A percentile compares a stretch with the other conserved stretches of the same genome.
These are phyloP conservation scores for Arthrobotrys pseudoclavata DNA, from an alignment of 2,329 filamentous ascomycete genomes.

Conservation along the genomic window DNA sequence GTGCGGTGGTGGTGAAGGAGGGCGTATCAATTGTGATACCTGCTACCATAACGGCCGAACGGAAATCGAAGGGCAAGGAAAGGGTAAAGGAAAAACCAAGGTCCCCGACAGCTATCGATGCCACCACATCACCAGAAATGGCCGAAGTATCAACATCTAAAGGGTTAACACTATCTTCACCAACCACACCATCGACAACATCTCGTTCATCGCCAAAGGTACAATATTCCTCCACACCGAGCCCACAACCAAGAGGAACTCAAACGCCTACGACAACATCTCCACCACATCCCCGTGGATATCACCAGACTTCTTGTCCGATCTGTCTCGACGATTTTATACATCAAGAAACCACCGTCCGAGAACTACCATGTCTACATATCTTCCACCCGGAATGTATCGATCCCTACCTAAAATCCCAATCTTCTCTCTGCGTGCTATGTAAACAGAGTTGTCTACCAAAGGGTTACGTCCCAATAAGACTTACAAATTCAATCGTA, in stretches of 20 bases:
- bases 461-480: constrained; percentile 73
- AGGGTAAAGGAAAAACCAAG: constrained; percentile 2
- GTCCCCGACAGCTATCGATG: neutral
- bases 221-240: constrained; percentile 11
- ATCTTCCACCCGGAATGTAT: constrained; percentile 95
- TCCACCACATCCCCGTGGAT: constrained; percentile 63
- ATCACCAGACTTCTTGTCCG: constrained; percentile 85
- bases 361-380: constrained; percentile 88
- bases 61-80: constrained; percentile 22
- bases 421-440: constrained; percentile 88
- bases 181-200: constrained; percentile 1
- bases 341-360: constrained; percentile 77
- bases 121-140: constrained; percentile 5
- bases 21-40: constrained; percentile 57
- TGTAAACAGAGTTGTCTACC: constrained; percentile 90
- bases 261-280: neutral
- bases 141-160: constrained; percentile 20
- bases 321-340: constrained; percentile 89
- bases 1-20: constrained; percentile 60
- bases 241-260: neutral
- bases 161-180: constrained; percentile 21
- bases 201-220: constrained; percentile 4
- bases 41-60: constrained; percentile 60
- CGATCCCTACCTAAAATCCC: constrained; percentile 81
- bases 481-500: constrained; percentile 88